phyloP scores from a whole-genome alignment of 306 rosid genomes.

The Urtica urens region DNA sequence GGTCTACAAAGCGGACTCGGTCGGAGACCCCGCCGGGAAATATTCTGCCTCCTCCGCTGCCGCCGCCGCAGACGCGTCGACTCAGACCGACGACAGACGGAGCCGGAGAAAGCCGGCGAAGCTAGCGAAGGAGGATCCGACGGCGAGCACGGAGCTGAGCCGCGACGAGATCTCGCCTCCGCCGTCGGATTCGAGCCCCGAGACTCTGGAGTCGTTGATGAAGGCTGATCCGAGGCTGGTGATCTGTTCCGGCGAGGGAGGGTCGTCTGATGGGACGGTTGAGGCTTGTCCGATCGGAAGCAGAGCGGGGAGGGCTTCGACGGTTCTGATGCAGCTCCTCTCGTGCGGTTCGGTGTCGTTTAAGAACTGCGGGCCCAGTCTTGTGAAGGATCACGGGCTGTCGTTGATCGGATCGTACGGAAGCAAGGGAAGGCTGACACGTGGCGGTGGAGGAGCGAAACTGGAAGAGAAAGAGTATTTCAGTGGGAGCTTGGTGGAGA shows the following conservation, averaged over 20 bases:
- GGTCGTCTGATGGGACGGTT: constrained; percentile 25
- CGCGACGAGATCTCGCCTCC: constrained; percentile 97
- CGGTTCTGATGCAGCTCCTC: constrained; percentile 64
- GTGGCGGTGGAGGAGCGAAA: constrained; percentile 42
- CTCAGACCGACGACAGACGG: constrained; percentile 85
- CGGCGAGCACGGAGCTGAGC: constrained; percentile 59
- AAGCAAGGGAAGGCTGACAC: constrained; percentile 41
- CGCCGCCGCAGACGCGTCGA: constrained; percentile 44
- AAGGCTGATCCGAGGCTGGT: constrained; percentile 62
- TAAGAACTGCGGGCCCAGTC: constrained; percentile 44
- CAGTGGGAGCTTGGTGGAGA: constrained; percentile 84
- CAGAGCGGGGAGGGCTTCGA: constrained; percentile 74
- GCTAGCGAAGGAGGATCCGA: constrained; percentile 23
- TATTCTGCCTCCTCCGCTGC: constrained; percentile 36
- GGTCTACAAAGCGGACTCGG: constrained; percentile 72
- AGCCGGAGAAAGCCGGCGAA: constrained; percentile 41
- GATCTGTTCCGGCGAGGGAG: constrained; percentile 17
- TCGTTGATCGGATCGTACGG: constrained; percentile 51
- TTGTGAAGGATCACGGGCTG: constrained; percentile 46
- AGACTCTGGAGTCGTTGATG: constrained; percentile 76
- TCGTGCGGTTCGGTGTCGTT: constrained; percentile 87
- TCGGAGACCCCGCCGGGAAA: constrained; percentile 52
- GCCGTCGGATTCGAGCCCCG: constrained; percentile 94
- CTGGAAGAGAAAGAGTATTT: constrained; percentile 90
- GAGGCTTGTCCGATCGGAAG: constrained; percentile 48